Conservation (phyloP, 1,284 basidiomycete species). For the Microbotryomycetes sp. region DNA sequence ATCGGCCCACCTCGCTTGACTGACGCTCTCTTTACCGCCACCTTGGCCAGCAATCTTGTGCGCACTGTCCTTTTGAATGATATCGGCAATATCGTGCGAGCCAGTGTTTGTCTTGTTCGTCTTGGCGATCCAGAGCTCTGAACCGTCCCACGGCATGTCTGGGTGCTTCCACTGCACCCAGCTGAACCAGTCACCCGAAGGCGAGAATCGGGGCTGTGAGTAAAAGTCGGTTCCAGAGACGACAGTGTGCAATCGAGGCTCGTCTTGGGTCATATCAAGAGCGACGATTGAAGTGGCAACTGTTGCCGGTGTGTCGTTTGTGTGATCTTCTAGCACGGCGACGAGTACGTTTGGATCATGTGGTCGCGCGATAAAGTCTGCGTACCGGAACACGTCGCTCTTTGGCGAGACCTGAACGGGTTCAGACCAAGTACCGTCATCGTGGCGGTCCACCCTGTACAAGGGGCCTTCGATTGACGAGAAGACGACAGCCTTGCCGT, state of each 20-base stretch:
- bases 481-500: slow-evolving; percentile 50
- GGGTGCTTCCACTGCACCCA: slow-evolving; percentile 66
- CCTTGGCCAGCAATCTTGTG: slow-evolving; percentile 23
- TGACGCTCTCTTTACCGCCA: slow-evolving; percentile 32
- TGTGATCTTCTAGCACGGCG: slow-evolving; percentile 61
- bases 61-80: not conserved
- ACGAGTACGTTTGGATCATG: slow-evolving; percentile 48
- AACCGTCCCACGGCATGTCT: slow-evolving; percentile 74
- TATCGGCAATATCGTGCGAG: slow-evolving; percentile 3
- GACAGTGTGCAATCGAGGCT: slow-evolving; percentile 32
- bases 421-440: slow-evolving; percentile 35
- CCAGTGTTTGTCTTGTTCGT: not conserved
- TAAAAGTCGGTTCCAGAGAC: slow-evolving; percentile 62
- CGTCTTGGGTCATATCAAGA: slow-evolving; percentile 45
- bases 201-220: slow-evolving; percentile 54
- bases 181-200: slow-evolving; percentile 55
- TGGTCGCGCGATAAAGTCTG: slow-evolving; percentile 42
- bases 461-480: slow-evolving; percentile 51
- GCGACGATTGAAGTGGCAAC: slow-evolving; percentile 55
- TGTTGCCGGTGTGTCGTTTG: slow-evolving; percentile 50
- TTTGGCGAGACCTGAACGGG: slow-evolving; percentile 58
- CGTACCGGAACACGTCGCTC: slow-evolving; percentile 53
- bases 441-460: slow-evolving; percentile 46
- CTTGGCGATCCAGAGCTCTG: slow-evolving; percentile 51
- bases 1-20: slow-evolving; percentile 51